These are phyloP conservation scores for Aspergillus spinulosporus DNA, from an alignment of 2,329 filamentous ascomycete species.

Conservation along the genomic window DNA sequence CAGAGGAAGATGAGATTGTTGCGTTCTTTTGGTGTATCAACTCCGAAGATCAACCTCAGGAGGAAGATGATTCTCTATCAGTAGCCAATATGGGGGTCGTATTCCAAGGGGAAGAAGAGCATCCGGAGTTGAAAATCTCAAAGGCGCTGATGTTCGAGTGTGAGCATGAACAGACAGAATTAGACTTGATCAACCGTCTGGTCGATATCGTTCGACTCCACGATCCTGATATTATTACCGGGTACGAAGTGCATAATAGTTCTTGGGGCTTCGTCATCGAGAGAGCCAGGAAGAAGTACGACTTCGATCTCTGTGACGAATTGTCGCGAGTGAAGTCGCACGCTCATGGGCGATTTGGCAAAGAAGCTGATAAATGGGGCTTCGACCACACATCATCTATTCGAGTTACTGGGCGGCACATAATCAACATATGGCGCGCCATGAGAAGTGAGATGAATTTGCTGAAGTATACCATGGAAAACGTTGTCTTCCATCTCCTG, in stretches of 20 bases:
- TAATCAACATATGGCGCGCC: constrained; percentile 95
- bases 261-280: constrained; percentile 98
- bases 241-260: constrained; percentile 88
- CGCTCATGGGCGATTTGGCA: constrained; percentile 79
- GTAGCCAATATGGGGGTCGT: constrained; percentile 62
- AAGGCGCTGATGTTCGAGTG: constrained; percentile 65
- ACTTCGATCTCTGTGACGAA: constrained; percentile 87
- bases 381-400: constrained; percentile 93
- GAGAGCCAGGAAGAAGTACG: constrained; percentile 79
- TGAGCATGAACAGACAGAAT: constrained; percentile 72
- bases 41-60: constrained; percentile 64
- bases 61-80: constrained; percentile 41
- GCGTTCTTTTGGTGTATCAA: constrained; percentile 90
- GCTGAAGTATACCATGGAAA: constrained; percentile 94
- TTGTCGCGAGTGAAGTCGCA: constrained; percentile 84
- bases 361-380: constrained; percentile 85
- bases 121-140: constrained; percentile 61
- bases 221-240: constrained; percentile 91
- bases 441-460: constrained; percentile 93
- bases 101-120: constrained; percentile 64
- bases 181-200: constrained; percentile 81
- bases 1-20: constrained; percentile 82
- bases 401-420: constrained; percentile 86
- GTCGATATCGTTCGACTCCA: constrained; percentile 79
- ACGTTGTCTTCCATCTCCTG: constrained; percentile 87